These are phyloP conservation scores for Solanum tacnaense DNA, from an alignment of 257 asterid species.

Conservation along the genomic window DNA sequence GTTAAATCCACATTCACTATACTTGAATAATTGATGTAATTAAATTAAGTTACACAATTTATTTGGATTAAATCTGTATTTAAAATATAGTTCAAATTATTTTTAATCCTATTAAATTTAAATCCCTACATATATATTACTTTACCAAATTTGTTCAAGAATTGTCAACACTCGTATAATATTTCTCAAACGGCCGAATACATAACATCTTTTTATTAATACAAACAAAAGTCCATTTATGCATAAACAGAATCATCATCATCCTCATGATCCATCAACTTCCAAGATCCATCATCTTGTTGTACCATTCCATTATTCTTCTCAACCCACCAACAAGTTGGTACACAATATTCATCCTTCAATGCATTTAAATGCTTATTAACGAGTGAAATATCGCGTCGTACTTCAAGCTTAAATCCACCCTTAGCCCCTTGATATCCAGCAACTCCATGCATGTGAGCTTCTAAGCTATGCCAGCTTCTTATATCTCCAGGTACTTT, in stretches of 20 bases:
- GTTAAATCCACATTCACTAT: neutral
- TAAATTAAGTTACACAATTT: neutral
- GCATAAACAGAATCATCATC: neutral
- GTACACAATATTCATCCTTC: conserved; percentile 52
- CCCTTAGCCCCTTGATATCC: conserved; percentile 16
- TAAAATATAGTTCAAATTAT: neutral
- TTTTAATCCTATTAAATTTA: neutral
- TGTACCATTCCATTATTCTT: conserved; percentile 78
- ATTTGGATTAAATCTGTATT: neutral
- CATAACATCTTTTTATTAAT: neutral
- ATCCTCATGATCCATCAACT: conserved; percentile 43
- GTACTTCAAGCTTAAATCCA: conserved; percentile 7
- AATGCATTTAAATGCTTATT: conserved; percentile 46
- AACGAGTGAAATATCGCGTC: conserved; percentile 30
- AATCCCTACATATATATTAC: neutral
- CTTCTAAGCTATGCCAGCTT: conserved; percentile 40
- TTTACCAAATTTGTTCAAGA: neutral
- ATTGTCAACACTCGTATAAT: neutral
- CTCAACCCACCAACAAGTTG: conserved; percentile 56
- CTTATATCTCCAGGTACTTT: conserved; percentile 6
- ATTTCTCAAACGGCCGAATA: neutral
- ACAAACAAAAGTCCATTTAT: neutral
- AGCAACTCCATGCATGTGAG: conserved; percentile 35
- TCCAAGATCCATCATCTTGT: conserved; percentile 63
- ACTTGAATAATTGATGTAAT: neutral